phyloP scores from a whole-genome alignment of 2,329 filamentous ascomycete species.

The Hypoxylon rubiginosum region DNA sequence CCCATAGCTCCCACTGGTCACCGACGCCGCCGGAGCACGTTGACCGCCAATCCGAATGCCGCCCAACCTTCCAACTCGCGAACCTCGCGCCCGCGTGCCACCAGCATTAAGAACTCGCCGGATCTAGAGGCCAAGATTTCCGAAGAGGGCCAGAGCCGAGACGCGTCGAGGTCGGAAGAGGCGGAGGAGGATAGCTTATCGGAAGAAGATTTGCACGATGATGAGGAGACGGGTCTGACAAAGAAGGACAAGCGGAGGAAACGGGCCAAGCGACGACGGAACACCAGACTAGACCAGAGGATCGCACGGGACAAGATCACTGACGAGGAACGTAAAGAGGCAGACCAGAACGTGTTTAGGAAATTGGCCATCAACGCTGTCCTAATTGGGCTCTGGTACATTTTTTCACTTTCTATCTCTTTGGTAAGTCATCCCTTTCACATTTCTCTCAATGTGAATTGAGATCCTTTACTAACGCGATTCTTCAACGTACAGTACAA shows the following conservation, averaged over 20 bases:
- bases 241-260: conserved; percentile 77
- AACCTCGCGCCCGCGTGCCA: conserved; percentile 46
- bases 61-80: conserved; percentile 40
- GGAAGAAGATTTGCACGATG: conserved; percentile 82
- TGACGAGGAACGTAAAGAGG: conserved; percentile 80
- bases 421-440: conserved; percentile 70
- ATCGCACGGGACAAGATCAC: conserved; percentile 73
- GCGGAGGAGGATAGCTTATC: conserved; percentile 69
- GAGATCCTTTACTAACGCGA: conserved; percentile 46
- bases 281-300: conserved; percentile 77
- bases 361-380: conserved; percentile 79
- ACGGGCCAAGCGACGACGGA: conserved; percentile 74
- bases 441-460: conserved; percentile 10
- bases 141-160: conserved; percentile 57
- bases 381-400: conserved; percentile 89
- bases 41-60: conserved; percentile 58
- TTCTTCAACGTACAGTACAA: conserved; percentile 78
- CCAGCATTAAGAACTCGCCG: conserved; percentile 49
- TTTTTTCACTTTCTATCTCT: conserved; percentile 94
- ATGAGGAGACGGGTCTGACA: conserved; percentile 91
- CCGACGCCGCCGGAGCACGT: conserved; percentile 68
- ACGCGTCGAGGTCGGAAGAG: conserved; percentile 48
- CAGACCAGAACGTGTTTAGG: conserved; percentile 79
- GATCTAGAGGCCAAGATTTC: conserved; percentile 61
- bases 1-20: conserved; percentile 63